Conservation (phyloP, 495 filamentous ascomycete genomes). For the Barbatosphaeria neglecta region DNA sequence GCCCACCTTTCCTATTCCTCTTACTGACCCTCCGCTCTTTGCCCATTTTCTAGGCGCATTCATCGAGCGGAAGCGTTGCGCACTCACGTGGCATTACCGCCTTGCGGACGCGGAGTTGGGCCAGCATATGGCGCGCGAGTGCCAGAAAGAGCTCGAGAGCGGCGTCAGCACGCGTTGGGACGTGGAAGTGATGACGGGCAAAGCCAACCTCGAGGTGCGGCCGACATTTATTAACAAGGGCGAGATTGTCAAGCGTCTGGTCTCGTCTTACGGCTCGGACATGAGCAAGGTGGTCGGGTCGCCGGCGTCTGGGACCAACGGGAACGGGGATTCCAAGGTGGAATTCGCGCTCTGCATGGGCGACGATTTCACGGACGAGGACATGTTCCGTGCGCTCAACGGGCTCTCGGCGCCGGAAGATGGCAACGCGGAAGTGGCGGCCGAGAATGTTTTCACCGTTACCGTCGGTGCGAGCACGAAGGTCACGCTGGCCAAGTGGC, state of each 20-base stretch:
- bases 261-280: conserved; percentile 48
- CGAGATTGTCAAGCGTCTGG: conserved; percentile 71
- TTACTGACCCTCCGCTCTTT: neutral
- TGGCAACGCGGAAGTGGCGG: conserved; percentile 34
- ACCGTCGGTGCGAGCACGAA: conserved; percentile 82
- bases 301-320: neutral
- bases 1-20: neutral
- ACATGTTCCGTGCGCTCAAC: conserved; percentile 62
- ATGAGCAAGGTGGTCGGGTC: conserved; percentile 9
- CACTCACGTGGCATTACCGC: conserved; percentile 95
- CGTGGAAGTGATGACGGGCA: conserved; percentile 90
- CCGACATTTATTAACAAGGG: conserved; percentile 96
- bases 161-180: conserved; percentile 67
- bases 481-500: conserved; percentile 75
- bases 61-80: conserved; percentile 83
- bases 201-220: conserved; percentile 91
- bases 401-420: conserved; percentile 28
- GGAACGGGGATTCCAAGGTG: conserved; percentile 28
- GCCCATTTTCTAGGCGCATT: conserved; percentile 48
- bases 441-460: conserved; percentile 65
- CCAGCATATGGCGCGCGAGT: conserved; percentile 59
- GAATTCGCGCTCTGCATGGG: conserved; percentile 83
- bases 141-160: conserved; percentile 61
- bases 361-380: conserved; percentile 96
- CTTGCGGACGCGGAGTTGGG: conserved; percentile 77